Base-by-base conservation (phyloP, 2,329 filamentous ascomycete genomes). In the Clarireedia monteithiana region DNA sequence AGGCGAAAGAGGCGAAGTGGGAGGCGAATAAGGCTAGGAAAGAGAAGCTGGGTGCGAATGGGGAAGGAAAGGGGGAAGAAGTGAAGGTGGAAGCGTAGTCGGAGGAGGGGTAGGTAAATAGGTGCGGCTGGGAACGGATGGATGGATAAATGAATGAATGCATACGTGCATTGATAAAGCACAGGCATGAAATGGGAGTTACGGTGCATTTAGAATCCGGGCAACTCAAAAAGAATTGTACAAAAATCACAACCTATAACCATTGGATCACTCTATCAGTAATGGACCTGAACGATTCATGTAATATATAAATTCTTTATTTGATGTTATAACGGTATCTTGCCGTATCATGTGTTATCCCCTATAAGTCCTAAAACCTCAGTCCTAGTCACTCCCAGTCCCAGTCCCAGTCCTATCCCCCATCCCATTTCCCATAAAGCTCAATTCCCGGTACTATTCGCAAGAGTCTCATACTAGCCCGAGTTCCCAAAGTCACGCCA, bases 71-170 rank as follows among this genome's bases (percentile, higher is more conserved):
- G n/a, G 34, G 34, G 4, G 51, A 38, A 38, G 51, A 53, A 47
- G 27, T 38, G 26, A 53, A 17, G 17, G 39, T 45, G n/a, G 27
- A 38, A 39, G 38, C 15, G 17, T 15, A 47, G 26, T 15, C 20
- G 27, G 10, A 27, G 24, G 4, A 5, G 50, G 42, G 44, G 30
- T 3, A 10, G 12, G 30, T 14, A 34, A 9, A 12, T 12, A 34
- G 30, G 30, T 10, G 4, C 10, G 30, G 30, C 10, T 15, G 10
- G 14, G 15, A 27, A 42, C 40, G 51, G 44, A 57, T 54, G 27
- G 36, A 54, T 38, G 58, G 56, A 48, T 48, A 45, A 36, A 57
- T 54, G 27, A 26, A 54, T 38, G 58, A 56, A 48, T 48, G 50
- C 44, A 23, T 36, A 46, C 48, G 39, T 46, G 54, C 50, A 48